These are phyloP conservation scores for Solanum hybrid DNA, from an alignment of 305 asterid species.

Conservation along the genomic window DNA sequence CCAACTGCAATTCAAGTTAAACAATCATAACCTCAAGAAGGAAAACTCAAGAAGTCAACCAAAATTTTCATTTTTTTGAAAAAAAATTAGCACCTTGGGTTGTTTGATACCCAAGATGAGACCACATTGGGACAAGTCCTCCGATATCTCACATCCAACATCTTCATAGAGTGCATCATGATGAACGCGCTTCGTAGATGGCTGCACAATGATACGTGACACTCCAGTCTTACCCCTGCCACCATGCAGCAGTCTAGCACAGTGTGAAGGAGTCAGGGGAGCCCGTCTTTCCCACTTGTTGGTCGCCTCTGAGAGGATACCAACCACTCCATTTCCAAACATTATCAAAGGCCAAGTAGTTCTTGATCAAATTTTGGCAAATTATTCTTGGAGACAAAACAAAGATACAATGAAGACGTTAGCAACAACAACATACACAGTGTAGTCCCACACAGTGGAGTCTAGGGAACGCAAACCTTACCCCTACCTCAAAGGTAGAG, in stretches of 20 bases:
- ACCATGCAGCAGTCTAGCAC: constrained; percentile 73
- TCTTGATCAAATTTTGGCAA: neutral
- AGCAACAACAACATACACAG: neutral
- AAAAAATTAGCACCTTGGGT: constrained; percentile 48
- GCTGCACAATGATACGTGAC: constrained; percentile 73
- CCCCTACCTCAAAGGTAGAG: neutral
- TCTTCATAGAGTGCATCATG: constrained; percentile 85
- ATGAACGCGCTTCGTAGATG: constrained; percentile 86
- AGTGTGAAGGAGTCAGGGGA: constrained; percentile 85
- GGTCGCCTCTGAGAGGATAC: constrained; percentile 87
- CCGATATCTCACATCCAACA: constrained; percentile 88
- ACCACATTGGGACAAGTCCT: constrained; percentile 82
- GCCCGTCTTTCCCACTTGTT: constrained; percentile 97
- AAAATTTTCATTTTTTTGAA: neutral
- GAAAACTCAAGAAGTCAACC: constrained; percentile 1
- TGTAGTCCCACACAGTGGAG: neutral
- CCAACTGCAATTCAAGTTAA: constrained; percentile 50
- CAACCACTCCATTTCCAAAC: constrained; percentile 90
- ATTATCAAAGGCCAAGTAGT: constrained; percentile 15
- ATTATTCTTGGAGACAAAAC: neutral
- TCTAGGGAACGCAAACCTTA: neutral
- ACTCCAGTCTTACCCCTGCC: constrained; percentile 76
- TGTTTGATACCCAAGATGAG: constrained; percentile 84
- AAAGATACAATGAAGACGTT: neutral
- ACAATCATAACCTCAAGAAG: constrained; percentile 5